phyloP scores from a whole-genome alignment of 2,329 filamentous ascomycete species.

The Calonectria hawksworthii region DNA sequence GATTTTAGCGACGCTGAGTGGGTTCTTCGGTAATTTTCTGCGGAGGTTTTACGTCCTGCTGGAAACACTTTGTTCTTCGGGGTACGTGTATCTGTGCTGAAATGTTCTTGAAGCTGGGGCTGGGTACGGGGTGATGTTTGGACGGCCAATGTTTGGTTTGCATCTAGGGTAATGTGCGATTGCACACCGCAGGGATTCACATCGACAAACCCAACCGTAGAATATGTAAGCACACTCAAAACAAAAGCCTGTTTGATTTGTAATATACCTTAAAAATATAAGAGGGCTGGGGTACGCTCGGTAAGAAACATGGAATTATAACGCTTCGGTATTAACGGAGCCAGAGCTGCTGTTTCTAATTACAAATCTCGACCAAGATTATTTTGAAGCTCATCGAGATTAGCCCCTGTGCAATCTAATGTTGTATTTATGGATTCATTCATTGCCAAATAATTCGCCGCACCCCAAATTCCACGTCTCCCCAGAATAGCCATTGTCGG shows the following conservation, averaged over 20 bases:
- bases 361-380: neutral
- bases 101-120: too few relatives aligned
- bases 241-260: neutral
- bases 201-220: neutral
- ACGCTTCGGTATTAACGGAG: neutral
- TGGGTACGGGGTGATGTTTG: too few relatives aligned
- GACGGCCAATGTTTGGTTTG: too few relatives aligned
- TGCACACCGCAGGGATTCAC: too few relatives aligned
- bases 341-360: neutral
- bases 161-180: too few relatives aligned
- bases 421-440: neutral
- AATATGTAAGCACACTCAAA: neutral
- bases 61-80: neutral
- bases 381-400: neutral
- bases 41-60: neutral
- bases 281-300: neutral
- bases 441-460: neutral
- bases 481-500: neutral
- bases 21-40: neutral
- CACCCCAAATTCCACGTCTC: neutral
- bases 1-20: neutral
- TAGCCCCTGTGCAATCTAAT: neutral
- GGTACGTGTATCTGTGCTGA: neutral
- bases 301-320: neutral
- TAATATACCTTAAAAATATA: neutral